These are phyloP conservation scores for Elongisporangium senticosum DNA, from an alignment of 352 stramenopile genomes.

Conservation along the genomic window DNA sequence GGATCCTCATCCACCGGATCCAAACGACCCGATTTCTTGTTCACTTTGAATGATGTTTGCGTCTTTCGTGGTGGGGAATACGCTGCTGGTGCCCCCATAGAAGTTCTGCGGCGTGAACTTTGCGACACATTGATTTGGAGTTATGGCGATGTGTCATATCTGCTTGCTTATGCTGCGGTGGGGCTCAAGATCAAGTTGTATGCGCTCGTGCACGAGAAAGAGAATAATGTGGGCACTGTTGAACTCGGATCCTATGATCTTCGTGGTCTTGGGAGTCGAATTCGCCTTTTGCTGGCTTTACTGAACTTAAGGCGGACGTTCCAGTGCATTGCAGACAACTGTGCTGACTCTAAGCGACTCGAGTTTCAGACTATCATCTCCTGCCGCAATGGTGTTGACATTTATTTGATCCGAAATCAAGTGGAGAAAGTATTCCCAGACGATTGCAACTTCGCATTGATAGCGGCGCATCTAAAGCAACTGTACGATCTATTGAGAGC, in stretches of 20 bases:
- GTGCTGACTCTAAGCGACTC: not conserved
- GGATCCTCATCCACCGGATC: not conserved
- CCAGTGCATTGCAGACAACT: not conserved
- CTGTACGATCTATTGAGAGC: not conserved
- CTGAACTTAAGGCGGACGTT: not conserved
- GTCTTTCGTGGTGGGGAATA: not conserved
- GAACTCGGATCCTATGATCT: not conserved
- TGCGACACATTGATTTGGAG: not conserved
- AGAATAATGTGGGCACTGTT: not conserved
- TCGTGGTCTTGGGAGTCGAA: not conserved
- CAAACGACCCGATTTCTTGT: not conserved
- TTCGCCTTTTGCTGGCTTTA: not conserved
- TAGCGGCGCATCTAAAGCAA: not conserved
- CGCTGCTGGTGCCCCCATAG: not conserved
- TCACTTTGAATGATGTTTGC: not conserved
- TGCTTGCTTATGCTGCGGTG: not conserved
- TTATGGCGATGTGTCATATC: not conserved
- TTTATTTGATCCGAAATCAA: no score
- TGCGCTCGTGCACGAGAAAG: not conserved
- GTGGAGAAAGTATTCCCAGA: no score
- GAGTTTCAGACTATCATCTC: not conserved
- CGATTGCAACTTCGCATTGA: no score
- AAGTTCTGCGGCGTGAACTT: not conserved
- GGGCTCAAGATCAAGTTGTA: not conserved
- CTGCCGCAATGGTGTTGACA: no score